Conservation (phyloP, 768 basidiomycete species). For the Cystobasidium onofrii region DNA sequence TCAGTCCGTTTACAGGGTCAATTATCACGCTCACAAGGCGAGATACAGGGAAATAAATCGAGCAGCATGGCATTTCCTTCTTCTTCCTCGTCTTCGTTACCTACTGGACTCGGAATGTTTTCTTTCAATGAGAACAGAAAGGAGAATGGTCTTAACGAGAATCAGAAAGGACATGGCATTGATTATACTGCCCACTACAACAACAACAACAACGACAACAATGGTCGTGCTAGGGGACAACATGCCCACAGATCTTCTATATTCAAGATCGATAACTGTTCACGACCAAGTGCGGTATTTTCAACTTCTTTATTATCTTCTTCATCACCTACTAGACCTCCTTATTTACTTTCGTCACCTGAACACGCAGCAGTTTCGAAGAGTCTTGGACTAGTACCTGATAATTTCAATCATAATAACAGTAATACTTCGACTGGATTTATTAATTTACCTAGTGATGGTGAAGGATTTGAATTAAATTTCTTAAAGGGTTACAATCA, state of each 20-base stretch:
- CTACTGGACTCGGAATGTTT: not conserved
- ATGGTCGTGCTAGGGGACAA: not conserved
- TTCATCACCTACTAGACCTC: conserved; percentile 11
- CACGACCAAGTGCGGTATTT: conserved; percentile 9
- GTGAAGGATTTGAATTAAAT: conserved; percentile 12
- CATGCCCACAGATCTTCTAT: not conserved
- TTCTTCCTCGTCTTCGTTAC: not conserved
- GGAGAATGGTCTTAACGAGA: not conserved
- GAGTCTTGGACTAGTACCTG: conserved; percentile 28
- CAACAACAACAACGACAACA: too few species aligned
- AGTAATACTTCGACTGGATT: not conserved
- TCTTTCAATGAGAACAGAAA: not conserved
- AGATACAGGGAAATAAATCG: not conserved
- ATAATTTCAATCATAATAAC: conserved; percentile 10
- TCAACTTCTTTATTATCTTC: not conserved
- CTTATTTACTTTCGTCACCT: conserved; percentile 23
- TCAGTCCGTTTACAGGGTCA: too few species aligned
- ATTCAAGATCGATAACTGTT: conserved; percentile 24
- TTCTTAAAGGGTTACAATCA: conserved; percentile 10
- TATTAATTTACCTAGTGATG: conserved; percentile 1
- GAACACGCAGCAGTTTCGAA: conserved; percentile 29
- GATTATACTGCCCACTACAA: too few species aligned
- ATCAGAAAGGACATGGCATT: not conserved
- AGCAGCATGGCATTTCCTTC: not conserved
- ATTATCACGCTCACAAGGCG: not conserved